Base-by-base conservation (phyloP, 768 basidiomycete species). In the Tephrocybe sp. region DNA sequence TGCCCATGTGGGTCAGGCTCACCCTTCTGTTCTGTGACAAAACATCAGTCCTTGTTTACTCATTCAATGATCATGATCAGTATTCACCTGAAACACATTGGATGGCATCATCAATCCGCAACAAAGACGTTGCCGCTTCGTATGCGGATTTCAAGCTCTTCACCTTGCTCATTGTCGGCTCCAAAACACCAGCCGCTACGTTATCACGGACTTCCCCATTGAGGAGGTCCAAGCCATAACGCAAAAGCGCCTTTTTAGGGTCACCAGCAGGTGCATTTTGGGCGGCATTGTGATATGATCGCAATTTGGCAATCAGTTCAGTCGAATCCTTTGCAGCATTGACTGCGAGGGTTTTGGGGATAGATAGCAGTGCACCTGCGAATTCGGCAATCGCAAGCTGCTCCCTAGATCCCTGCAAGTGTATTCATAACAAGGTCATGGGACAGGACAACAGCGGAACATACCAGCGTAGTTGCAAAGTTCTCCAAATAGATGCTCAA, bases 321-420 rank as follows among this genome's bases (percentile, higher is more conserved):
- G 96, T 98, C 33, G 95, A 93, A 66, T 99, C 97, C 64, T 98
- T 98, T 35, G 97, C 97, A 36, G 97, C 97, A 66, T 99, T 99
- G 46, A 98, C 90, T 2, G 97, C 87, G 31, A 99, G 85, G 16
- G 89, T 93, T 72, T 98, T 98, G 40, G 97, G 97, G 60, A 99
- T 99, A 13, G 94, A 82, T 36, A 99, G 76, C 49, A 99, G 77
- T 11, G 97, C 89, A 54, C 79, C 76, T 17, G 97, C 97, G 66
- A 99, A 99, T 68, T 99, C 97, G n/a, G 95, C 97, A 62, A 99
- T 98, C 16, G 97, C 97, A 46, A 99, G 77, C 67, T 99, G 97
- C 71, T 99, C 97, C 59, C 97, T 80, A 17, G 97, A 99, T 41
- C 96, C 97, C 96, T 98, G 64, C 19, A 45, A 45, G 35, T 52